These are phyloP conservation scores for Chlorophyllum brunneum DNA, from an alignment of 768 basidiomycete genomes.

Conservation along the genomic window DNA sequence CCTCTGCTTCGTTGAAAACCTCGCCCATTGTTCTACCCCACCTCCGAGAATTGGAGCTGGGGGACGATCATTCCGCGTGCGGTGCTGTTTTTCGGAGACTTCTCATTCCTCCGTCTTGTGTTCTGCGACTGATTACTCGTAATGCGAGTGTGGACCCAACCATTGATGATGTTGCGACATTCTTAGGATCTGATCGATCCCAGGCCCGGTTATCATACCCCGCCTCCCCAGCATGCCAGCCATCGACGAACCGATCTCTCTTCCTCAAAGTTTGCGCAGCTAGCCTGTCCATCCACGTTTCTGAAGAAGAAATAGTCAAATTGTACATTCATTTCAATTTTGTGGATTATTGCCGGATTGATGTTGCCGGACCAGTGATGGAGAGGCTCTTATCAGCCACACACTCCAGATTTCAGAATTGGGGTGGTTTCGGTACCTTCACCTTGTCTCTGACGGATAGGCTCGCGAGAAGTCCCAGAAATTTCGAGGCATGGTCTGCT, in stretches of 20 bases:
- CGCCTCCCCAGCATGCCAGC: not conserved
- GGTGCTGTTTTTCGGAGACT: slow-evolving; percentile 4
- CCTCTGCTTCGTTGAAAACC: not conserved
- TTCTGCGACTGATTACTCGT: not conserved
- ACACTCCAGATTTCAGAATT: not conserved
- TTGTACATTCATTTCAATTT: slow-evolving; percentile 3
- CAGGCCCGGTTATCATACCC: not conserved
- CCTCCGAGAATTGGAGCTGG: slow-evolving; percentile 4
- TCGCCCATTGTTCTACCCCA: not conserved
- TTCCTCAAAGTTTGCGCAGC: not conserved
- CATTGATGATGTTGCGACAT: not conserved
- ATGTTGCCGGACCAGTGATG: not conserved
- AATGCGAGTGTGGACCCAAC: not conserved
- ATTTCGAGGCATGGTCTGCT: not conserved
- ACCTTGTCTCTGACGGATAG: not conserved
- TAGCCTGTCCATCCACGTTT: slow-evolving; percentile 1
- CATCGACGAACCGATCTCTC: not conserved
- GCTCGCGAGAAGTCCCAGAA: not conserved
- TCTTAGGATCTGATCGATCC: not conserved
- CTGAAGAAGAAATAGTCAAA: slow-evolving; percentile 2
- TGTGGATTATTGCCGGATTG: not conserved
- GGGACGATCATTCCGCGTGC: not conserved
- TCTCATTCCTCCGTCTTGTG: not conserved
- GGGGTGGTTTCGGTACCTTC: slow-evolving; percentile 3
- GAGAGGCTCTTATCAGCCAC: not conserved